Percentiles rank a stretch among this genome's conserved stretches.
Evolutionary conservation across 1,284 basidiomycete species (phyloP).

Genomic region (Trametes sp.): DNA sequence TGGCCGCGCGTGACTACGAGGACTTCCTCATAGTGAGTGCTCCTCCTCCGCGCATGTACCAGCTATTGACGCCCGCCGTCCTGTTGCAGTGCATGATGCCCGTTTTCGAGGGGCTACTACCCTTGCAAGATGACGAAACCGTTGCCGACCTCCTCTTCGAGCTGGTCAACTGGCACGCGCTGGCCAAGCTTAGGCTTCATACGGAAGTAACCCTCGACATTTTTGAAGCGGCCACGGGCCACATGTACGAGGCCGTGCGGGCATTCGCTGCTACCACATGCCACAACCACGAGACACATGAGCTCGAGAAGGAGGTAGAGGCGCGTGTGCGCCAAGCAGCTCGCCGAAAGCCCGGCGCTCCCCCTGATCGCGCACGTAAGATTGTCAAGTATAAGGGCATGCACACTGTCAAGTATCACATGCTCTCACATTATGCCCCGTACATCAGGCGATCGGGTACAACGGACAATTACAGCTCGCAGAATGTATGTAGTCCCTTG

Average conservation of each 20-base stretch:
- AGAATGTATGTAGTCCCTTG: no score
- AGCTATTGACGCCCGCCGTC: no score
- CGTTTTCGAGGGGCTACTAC: slow-evolving; percentile 39
- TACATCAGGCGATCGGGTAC: no score
- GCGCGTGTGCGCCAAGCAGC: no score
- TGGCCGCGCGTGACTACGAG: slow-evolving; percentile 35
- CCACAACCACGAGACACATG: not conserved
- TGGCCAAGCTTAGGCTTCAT: no score
- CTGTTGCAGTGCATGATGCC: slow-evolving; percentile 38
- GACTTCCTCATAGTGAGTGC: slow-evolving; percentile 21
- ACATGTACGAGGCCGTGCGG: not conserved
- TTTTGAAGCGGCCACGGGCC: not conserved
- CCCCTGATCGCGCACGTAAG: no score
- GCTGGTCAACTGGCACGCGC: not conserved
- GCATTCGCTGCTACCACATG: not conserved
- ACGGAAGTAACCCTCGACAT: not conserved
- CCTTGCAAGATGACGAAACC: slow-evolving; percentile 34
- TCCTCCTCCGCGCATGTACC: no score
- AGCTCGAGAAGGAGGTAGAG: not conserved
- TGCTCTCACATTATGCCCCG: no score
- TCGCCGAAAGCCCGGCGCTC: no score
- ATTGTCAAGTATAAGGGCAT: no score
- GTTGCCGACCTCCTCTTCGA: not conserved
- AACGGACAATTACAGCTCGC: no score
- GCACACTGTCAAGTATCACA: not conserved